phyloP scores from a whole-genome alignment of 2,329 filamentous ascomycete species.

The Septoria petroselini region DNA sequence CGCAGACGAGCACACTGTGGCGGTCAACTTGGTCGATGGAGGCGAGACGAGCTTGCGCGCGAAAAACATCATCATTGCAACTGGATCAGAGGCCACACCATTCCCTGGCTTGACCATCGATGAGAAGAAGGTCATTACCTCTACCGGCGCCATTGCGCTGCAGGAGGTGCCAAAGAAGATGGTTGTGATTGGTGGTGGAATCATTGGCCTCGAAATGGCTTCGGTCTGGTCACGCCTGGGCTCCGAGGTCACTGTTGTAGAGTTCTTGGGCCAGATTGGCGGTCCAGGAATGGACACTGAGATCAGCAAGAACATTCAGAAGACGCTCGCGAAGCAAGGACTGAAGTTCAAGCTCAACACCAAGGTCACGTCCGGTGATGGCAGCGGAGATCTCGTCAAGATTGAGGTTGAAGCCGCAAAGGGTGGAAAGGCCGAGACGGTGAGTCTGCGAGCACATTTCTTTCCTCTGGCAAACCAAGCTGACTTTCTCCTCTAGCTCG shows the following conservation, averaged over 20 bases:
- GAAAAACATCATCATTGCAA: conserved; percentile 98
- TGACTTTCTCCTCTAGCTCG: conserved; percentile 57
- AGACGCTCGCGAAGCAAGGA: conserved; percentile 92
- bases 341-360: conserved; percentile 98
- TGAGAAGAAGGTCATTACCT: conserved; percentile 95
- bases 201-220: conserved; percentile 97
- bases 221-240: conserved; percentile 97
- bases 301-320: conserved; percentile 86
- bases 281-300: conserved; percentile 96
- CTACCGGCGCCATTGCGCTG: conserved; percentile 88
- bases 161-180: conserved; percentile 92
- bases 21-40: conserved; percentile 84
- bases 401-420: conserved; percentile 88
- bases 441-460: conserved; percentile 46
- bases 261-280: conserved; percentile 94
- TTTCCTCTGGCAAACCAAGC: conserved; percentile 10
- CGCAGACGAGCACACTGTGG: conserved; percentile 72
- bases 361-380: conserved; percentile 86
- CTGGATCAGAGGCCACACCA: conserved; percentile 89
- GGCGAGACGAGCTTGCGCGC: conserved; percentile 81
- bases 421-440: conserved; percentile 89
- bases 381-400: conserved; percentile 71
- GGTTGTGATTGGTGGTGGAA: conserved; percentile 96
- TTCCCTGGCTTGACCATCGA: conserved; percentile 96
- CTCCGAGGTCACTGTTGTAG: conserved; percentile 91